Evolutionary conservation across 495 filamentous ascomycete species (phyloP).

Genomic region (Monascus purpureus): DNA sequence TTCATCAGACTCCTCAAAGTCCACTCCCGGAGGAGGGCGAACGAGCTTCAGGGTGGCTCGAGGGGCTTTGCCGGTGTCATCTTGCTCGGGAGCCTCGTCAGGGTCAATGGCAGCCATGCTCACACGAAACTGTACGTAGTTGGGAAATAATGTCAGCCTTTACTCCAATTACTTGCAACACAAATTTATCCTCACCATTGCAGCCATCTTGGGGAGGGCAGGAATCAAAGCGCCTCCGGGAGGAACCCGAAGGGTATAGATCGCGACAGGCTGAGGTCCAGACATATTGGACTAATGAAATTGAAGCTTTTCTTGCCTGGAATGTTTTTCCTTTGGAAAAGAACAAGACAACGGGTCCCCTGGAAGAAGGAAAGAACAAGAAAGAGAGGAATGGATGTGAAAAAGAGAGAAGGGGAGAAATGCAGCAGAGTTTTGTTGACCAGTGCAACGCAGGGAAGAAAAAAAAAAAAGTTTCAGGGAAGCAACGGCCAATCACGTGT

Average conservation of each 20-base stretch:
- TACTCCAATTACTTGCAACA: conserved; percentile 6
- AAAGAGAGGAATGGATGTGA: conserved; percentile 12
- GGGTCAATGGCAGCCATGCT: conserved; percentile 98
- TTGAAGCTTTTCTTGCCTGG: too few species aligned
- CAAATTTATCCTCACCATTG: conserved; percentile 50
- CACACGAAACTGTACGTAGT: conserved; percentile 71
- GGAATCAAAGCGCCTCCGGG: conserved; percentile 62
- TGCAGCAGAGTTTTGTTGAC: conserved; percentile 13
- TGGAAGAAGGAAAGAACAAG: conserved; percentile 13
- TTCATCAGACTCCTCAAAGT: conserved; percentile 40
- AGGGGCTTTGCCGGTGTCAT: conserved; percentile 44
- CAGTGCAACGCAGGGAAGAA: neutral
- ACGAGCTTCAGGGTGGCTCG: conserved; percentile 85
- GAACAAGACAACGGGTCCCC: too few species aligned
- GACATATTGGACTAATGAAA: conserved; percentile 27
- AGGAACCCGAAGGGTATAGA: conserved; percentile 83
- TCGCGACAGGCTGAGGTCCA: conserved; percentile 56
- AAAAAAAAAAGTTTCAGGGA: conserved; percentile 11
- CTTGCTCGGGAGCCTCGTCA: conserved; percentile 53
- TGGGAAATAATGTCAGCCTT: conserved; percentile 2
- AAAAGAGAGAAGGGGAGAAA: conserved; percentile 9
- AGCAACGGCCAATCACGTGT: neutral
- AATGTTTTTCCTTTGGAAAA: too few species aligned
- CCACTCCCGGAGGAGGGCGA: conserved; percentile 44
- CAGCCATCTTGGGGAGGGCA: conserved; percentile 58